Base-by-base conservation (phyloP, 2,329 filamentous ascomycete species). In the Microdochium bolleyi region DNA sequence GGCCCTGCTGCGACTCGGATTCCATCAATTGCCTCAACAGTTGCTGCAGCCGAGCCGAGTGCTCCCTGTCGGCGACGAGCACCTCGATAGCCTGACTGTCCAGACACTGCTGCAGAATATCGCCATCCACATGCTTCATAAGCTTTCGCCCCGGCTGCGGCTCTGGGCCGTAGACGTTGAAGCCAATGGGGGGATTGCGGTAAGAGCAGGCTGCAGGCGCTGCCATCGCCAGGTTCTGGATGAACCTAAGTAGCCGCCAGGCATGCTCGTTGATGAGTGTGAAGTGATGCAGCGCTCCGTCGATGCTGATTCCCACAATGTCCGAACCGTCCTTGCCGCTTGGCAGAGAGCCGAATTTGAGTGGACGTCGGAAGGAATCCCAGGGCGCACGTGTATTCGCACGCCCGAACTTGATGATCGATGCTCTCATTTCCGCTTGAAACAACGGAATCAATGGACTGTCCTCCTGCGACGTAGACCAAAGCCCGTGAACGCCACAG, bases 241-340 rank as follows among this genome's bases (percentile, higher is more conserved):
- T 64, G 56, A 92, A 83, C 53, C 79, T 78, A 4, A 97, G 74
- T 3, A 95, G 73, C 7, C 77, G 76, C 81, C 86, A 88, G 8
- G 85, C 78, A 2, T 79, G 68, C 19, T 78, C 61, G 10, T 76
- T 72, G 1, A 97, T 70, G 14, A 92, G 70, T 1, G 79, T 79
- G 60, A 96, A 86, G 53, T 87, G 80, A 56, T 82, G 81, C 24
- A 92, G 61, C 0, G 84, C 82, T 1, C 89, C 89, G 61, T 89
- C 83, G 32, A 90, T 76, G 7, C 80, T 80, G 7, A 85, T 73
- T 1, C 87, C 89, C 32, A 92, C 64, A 53, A 83, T 70, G 55
- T 83, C 79, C 3, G 72, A 69, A 7, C 70, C 73, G 46, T 77
- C 73, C 2, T 64, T 56, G 1, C 71, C 72, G 56, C 67, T 75